Evolutionary conservation across 345 rosid species (phyloP).

Genomic region (Cardamine occulta): DNA sequence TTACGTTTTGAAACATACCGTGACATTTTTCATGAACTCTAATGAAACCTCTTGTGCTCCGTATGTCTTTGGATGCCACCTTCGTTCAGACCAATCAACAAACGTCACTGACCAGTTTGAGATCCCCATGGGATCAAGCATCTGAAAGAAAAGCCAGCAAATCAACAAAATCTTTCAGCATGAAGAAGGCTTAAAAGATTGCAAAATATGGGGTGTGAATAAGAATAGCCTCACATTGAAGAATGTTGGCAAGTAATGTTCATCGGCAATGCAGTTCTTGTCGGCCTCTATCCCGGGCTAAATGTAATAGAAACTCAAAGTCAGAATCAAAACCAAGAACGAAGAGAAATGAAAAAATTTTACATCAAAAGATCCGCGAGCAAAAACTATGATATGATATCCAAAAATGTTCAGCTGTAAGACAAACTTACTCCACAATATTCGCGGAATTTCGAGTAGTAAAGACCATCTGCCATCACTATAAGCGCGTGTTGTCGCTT

Average conservation of each 20-base stretch:
- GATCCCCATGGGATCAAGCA: constrained; percentile 87
- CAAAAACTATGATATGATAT: neutral
- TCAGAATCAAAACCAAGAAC: constrained; percentile 7
- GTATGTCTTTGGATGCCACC: constrained; percentile 95
- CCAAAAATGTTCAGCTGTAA: constrained; percentile 16
- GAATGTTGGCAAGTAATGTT: constrained; percentile 91
- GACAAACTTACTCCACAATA: constrained; percentile 74
- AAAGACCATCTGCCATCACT: constrained; percentile 83
- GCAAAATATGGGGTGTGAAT: neutral
- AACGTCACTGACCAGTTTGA: constrained; percentile 93
- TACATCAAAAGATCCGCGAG: neutral
- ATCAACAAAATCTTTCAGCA: constrained; percentile 15
- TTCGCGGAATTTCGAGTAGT: constrained; percentile 84
- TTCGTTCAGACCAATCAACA: constrained; percentile 99
- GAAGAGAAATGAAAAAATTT: constrained; percentile 6
- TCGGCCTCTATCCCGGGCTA: constrained; percentile 96
- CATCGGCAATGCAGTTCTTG: constrained; percentile 94
- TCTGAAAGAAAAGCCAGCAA: constrained; percentile 48
- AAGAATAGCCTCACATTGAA: constrained; percentile 57
- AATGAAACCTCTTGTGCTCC: constrained; percentile 58
- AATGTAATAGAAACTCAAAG: constrained; percentile 36
- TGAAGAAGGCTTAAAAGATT: constrained; percentile 24
- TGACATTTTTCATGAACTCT: constrained; percentile 72
- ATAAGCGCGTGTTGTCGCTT: constrained; percentile 94
- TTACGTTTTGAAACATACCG: constrained; percentile 49